Percentiles rank a stretch among this genome's conserved stretches.
Conservation (phyloP, 805 yeast species). For the Yamadazyma sp. region DNA sequence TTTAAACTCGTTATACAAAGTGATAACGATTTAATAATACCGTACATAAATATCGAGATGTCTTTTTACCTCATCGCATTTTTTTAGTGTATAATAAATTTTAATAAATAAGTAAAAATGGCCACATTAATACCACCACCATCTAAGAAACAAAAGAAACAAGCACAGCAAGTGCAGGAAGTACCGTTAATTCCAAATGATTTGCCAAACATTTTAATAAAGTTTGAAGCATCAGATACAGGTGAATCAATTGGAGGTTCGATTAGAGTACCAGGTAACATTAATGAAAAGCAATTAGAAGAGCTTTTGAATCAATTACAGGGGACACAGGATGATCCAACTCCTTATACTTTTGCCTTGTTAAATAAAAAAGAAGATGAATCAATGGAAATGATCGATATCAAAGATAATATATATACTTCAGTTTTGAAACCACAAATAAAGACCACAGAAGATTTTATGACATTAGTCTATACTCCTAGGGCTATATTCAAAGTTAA, state of each 20-base stretch:
- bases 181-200: constrained; percentile 71
- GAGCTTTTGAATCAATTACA: constrained; percentile 78
- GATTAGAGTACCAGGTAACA: constrained; percentile 86
- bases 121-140: constrained; percentile 94
- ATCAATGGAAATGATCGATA: constrained; percentile 56
- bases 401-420: constrained; percentile 70
- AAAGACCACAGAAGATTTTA: constrained; percentile 87
- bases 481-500: constrained; percentile 91
- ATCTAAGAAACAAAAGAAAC: constrained; percentile 80
- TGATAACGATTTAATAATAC: neutral
- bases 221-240: constrained; percentile 89
- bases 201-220: constrained; percentile 81
- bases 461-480: constrained; percentile 90
- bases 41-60: neutral
- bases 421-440: constrained; percentile 84
- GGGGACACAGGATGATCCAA: constrained; percentile 72
- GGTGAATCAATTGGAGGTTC: constrained; percentile 85
- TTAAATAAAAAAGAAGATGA: constrained; percentile 31
- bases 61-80: constrained; percentile 9
- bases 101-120: constrained; percentile 43
- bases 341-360: constrained; percentile 84
- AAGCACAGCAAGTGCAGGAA: constrained; percentile 78
- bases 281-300: constrained; percentile 82
- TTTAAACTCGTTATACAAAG: too few species aligned
- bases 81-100: constrained; percentile 1